A percentile compares a stretch with the other conserved stretches of the same genome.
phyloP scores from a whole-genome alignment of 1,284 basidiomycete genomes.

The Inonotus hispidus region DNA sequence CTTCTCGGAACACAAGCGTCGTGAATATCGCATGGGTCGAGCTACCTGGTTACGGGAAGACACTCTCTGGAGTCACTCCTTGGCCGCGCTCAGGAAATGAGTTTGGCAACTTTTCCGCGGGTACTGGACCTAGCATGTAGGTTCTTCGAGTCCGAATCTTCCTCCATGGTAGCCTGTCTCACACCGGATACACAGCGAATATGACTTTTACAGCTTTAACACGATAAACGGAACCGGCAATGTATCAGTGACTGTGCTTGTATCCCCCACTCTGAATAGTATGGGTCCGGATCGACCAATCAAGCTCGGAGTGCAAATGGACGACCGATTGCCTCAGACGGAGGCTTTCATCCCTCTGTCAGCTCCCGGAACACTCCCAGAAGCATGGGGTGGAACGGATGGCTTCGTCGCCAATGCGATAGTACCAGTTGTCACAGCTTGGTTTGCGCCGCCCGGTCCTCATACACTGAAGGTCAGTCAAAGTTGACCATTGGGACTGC shows the following conservation, averaged over 20 bases:
- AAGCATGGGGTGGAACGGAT: constrained; percentile 42
- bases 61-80: constrained; percentile 55
- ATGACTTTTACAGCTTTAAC: constrained; percentile 59
- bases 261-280: constrained; percentile 60
- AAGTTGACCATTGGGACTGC: background rate
- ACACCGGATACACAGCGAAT: constrained; percentile 36
- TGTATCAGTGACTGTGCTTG: constrained; percentile 41
- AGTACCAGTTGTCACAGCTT: constrained; percentile 33
- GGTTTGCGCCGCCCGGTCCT: constrained; percentile 36
- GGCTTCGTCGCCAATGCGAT: constrained; percentile 53
- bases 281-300: constrained; percentile 49
- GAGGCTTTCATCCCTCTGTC: constrained; percentile 46
- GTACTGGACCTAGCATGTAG: constrained; percentile 55
- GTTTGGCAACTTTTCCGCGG: constrained; percentile 51
- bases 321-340: constrained; percentile 38
- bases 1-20: constrained; percentile 46
- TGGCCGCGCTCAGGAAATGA: constrained; percentile 49
- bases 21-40: constrained; percentile 51
- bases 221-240: constrained; percentile 38
- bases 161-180: background rate
- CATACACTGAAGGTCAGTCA: constrained; percentile 50
- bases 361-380: constrained; percentile 44
- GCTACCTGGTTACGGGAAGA: constrained; percentile 52
- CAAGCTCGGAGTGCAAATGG: constrained; percentile 51
- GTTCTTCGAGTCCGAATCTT: constrained; percentile 20